Conservation (phyloP, 2,329 filamentous ascomycete genomes). For the Talaromyces pinophilus region DNA sequence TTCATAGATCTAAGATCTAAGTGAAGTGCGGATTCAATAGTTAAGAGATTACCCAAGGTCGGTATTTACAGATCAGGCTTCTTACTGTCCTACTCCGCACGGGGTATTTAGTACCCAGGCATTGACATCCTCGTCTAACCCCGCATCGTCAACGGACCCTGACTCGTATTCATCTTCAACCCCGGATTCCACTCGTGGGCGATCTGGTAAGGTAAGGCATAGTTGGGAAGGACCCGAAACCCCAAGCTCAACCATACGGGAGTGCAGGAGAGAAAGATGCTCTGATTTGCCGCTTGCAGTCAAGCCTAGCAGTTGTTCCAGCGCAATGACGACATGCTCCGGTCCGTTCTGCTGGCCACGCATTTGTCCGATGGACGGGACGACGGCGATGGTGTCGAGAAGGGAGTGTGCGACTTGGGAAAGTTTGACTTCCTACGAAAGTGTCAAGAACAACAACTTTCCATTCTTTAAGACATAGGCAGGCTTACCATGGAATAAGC, state of each 20-base stretch:
- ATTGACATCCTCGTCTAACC: not conserved
- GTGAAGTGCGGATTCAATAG: not conserved
- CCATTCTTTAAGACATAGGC: not conserved
- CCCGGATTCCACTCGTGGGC: not conserved
- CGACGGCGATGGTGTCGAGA: constrained; percentile 20
- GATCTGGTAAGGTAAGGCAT: not conserved
- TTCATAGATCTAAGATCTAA: not conserved
- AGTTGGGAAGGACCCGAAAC: not conserved
- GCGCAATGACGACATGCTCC: constrained; percentile 14
- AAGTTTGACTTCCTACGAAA: constrained; percentile 19
- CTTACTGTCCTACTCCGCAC: not conserved
- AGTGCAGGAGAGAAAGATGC: constrained; percentile 11
- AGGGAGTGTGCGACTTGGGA: constrained; percentile 20
- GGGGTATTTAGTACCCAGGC: not conserved
- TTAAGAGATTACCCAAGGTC: not conserved
- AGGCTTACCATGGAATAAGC: constrained; percentile 21
- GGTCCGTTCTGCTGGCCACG: constrained; percentile 14
- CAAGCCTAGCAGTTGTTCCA: constrained; percentile 13
- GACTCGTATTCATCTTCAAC: not conserved
- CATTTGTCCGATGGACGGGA: constrained; percentile 18
- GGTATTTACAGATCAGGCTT: not conserved
- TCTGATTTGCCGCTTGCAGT: constrained; percentile 9
- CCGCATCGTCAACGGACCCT: not conserved
- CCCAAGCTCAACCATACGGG: constrained; percentile 13
- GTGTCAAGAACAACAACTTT: not conserved